Evolutionary conservation across 2,329 filamentous ascomycete species (phyloP).

Genomic region (Fusarium sp.): DNA sequence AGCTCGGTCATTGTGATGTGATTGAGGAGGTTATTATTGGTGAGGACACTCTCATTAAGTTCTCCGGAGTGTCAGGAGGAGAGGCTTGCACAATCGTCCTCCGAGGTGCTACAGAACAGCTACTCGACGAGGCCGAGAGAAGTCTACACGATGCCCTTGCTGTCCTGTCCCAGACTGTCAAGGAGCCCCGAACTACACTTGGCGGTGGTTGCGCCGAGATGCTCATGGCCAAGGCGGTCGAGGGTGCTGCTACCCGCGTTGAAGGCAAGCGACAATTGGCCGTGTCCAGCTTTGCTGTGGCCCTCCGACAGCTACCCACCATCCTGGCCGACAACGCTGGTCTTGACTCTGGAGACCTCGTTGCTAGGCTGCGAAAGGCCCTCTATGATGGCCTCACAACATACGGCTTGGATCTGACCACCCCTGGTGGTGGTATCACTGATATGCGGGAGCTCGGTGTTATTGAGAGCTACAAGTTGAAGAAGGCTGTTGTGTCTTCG

Average conservation of each 20-base stretch:
- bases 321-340: conserved; percentile 98
- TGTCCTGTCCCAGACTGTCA: conserved; percentile 95
- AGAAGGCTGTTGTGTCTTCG: conserved; percentile 96
- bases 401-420: conserved; percentile 89
- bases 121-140: conserved; percentile 96
- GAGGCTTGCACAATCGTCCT: conserved; percentile 97
- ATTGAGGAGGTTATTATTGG: conserved; percentile 99
- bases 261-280: conserved; percentile 97
- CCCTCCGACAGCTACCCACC: conserved; percentile 92
- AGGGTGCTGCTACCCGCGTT: conserved; percentile 91
- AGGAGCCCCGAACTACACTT: conserved; percentile 92
- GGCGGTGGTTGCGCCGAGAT: conserved; percentile 98
- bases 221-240: conserved; percentile 98
- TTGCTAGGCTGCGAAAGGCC: conserved; percentile 89
- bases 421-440: conserved; percentile 89
- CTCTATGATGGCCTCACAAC: conserved; percentile 96
- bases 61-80: conserved; percentile 94
- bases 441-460: conserved; percentile 97
- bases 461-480: conserved; percentile 98
- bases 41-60: conserved; percentile 96
- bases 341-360: conserved; percentile 93
- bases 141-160: conserved; percentile 96
- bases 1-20: conserved; percentile 92
- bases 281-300: conserved; percentile 88
- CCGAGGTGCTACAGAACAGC: conserved; percentile 94